Evolutionary conservation across 306 rosid species (phyloP).

Genomic region (Fragaria ananassa): DNA sequence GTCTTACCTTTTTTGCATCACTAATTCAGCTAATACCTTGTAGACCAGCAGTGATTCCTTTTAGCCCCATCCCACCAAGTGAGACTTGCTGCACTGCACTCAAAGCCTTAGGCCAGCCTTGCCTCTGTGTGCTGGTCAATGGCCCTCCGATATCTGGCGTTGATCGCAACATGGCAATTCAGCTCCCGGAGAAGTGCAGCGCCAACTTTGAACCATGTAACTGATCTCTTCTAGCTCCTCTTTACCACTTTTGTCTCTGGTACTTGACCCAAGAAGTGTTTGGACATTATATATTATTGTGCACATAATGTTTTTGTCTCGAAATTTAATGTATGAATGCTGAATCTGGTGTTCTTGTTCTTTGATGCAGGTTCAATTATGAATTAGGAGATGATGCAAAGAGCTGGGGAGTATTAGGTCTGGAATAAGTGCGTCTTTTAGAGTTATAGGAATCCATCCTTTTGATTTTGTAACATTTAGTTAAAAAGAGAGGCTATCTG

Average conservation of each 20-base stretch:
- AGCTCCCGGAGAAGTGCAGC: slow-evolving; percentile 71
- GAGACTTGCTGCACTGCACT: slow-evolving; percentile 72
- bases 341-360: neutral
- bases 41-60: slow-evolving; percentile 74
- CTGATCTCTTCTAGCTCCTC: slow-evolving; percentile 18
- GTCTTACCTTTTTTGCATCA: slow-evolving; percentile 70
- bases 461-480: neutral
- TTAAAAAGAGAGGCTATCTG: slow-evolving; percentile 30
- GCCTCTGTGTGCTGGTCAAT: slow-evolving; percentile 66
- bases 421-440: slow-evolving; percentile 29
- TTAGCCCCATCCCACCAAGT: slow-evolving; percentile 66
- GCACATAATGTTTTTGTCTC: neutral
- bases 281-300: neutral
- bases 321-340: neutral
- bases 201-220: slow-evolving; percentile 74
- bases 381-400: slow-evolving; percentile 27
- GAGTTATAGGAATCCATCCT: slow-evolving; percentile 4
- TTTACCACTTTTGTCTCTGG: neutral
- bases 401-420: slow-evolving; percentile 2
- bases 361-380: slow-evolving; percentile 56
- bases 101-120: slow-evolving; percentile 67
- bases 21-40: slow-evolving; percentile 87
- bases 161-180: slow-evolving; percentile 75
- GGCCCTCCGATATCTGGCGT: slow-evolving; percentile 84
- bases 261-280: neutral